A percentile compares a stretch with the other conserved stretches of the same genome.
phyloP scores from a whole-genome alignment of 805 yeast species.

The Starmerella scarabaei region DNA sequence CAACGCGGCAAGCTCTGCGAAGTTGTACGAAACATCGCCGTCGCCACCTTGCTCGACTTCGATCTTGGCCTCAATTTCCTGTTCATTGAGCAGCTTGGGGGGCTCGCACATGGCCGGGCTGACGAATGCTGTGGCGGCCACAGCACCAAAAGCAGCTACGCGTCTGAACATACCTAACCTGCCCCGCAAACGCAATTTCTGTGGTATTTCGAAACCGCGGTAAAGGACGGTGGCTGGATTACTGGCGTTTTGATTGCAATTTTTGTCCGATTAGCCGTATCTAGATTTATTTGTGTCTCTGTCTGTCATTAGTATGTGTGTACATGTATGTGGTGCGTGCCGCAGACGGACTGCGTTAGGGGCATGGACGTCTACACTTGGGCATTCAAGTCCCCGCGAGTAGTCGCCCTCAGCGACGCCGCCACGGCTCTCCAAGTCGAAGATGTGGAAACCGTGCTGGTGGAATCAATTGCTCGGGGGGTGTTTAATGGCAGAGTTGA shows the following conservation, averaged over 20 bases:
- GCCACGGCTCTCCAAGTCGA: neutral
- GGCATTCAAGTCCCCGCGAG: slow-evolving; percentile 5
- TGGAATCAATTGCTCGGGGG: slow-evolving; percentile 21
- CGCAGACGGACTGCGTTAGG: neutral
- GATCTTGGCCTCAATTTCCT: slow-evolving; percentile 3
- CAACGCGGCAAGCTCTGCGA: slow-evolving; percentile 12
- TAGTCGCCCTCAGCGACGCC: slow-evolving; percentile 11
- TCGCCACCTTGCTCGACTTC: slow-evolving; percentile 7
- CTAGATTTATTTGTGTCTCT: too few species aligned
- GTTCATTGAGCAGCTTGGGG: slow-evolving; percentile 5
- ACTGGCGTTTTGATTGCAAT: too few species aligned
- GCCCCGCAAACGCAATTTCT: too few species aligned
- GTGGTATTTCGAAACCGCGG: too few species aligned
- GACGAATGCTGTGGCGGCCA: neutral
- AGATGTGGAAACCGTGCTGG: slow-evolving; percentile 18
- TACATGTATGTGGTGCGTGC: too few species aligned
- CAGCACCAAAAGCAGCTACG: neutral
- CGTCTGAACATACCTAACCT: neutral
- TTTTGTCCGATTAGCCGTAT: too few species aligned
- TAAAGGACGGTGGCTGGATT: too few species aligned
- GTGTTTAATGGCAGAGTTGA: slow-evolving; percentile 20
- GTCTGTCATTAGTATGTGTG: too few species aligned
- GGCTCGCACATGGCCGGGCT: slow-evolving; percentile 4
- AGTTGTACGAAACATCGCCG: slow-evolving; percentile 3
- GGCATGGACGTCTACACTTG: neutral